Percentiles rank a stretch among this genome's conserved stretches.
Conservation (phyloP, 1,284 basidiomycete genomes). For the Ceratobasidium sp. region DNA sequence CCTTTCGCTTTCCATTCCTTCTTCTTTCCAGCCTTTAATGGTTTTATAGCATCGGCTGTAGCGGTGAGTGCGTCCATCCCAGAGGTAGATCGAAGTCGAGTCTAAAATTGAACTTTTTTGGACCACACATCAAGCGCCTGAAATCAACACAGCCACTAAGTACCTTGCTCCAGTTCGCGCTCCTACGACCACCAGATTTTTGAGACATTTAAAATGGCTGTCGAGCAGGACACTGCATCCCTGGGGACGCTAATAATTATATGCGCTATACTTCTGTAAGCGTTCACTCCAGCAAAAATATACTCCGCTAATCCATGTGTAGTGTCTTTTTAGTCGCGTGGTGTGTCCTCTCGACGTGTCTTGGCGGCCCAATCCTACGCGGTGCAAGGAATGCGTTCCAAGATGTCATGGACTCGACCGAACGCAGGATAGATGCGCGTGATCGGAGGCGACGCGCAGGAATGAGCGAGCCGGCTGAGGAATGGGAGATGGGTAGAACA, state of each 20-base stretch:
- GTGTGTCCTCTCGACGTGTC: slow-evolving; percentile 38
- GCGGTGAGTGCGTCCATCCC: slow-evolving; percentile 77
- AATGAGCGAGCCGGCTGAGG: slow-evolving; percentile 30
- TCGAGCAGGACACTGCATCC: slow-evolving; percentile 26
- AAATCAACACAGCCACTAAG: slow-evolving; percentile 10
- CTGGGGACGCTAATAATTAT: slow-evolving; percentile 28
- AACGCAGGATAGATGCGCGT: slow-evolving; percentile 14
- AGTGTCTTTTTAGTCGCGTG: slow-evolving; percentile 30
- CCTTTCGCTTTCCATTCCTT: slow-evolving; percentile 56
- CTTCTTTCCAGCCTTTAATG: slow-evolving; percentile 52
- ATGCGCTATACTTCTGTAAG: slow-evolving; percentile 34
- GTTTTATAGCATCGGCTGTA: slow-evolving; percentile 69
- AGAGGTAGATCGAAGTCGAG: slow-evolving; percentile 8
- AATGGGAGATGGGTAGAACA: slow-evolving; percentile 40
- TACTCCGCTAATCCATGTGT: background rate
- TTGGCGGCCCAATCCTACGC: slow-evolving; percentile 37
- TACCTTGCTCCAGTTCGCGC: no score
- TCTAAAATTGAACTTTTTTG: slow-evolving; percentile 34
- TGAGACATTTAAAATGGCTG: background rate
- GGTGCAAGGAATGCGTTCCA: slow-evolving; percentile 1
- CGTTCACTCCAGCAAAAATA: background rate
- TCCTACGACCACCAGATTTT: background rate
- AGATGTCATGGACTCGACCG: background rate
- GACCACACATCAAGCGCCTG: slow-evolving; percentile 13
- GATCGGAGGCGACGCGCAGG: slow-evolving; percentile 33